A percentile compares a stretch with the other conserved stretches of the same genome.
These are phyloP conservation scores for Phenoliferia sp. DNA, from an alignment of 1,284 basidiomycete genomes.

Conservation along the genomic window DNA sequence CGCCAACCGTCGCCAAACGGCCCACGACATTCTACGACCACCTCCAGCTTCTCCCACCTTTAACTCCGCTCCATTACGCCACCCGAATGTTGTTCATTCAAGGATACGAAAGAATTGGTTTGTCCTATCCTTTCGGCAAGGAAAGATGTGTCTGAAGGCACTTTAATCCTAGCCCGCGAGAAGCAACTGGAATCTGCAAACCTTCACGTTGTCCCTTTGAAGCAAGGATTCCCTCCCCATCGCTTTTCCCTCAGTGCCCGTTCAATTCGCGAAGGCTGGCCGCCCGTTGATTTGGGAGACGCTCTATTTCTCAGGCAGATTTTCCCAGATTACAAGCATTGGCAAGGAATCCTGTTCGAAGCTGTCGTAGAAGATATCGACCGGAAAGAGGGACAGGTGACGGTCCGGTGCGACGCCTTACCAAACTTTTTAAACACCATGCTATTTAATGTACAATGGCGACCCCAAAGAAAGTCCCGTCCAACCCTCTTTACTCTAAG, in stretches of 20 bases:
- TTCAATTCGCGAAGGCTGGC: constrained; percentile 41
- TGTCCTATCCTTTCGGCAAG: too few species aligned
- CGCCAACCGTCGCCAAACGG: too few species aligned
- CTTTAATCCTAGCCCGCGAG: too few species aligned
- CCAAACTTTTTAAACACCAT: constrained; percentile 8
- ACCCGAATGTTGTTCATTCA: too few species aligned
- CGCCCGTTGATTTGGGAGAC: constrained; percentile 40
- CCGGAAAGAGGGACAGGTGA: constrained; percentile 38
- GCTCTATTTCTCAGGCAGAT: constrained; percentile 39
- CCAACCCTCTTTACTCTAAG: background rate
- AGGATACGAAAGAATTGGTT: too few species aligned
- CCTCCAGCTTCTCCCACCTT: too few species aligned
- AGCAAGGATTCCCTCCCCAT: background rate
- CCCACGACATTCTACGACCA: too few species aligned
- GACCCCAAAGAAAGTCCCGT: constrained; percentile 35
- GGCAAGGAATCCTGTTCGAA: constrained; percentile 35
- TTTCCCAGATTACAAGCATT: constrained; percentile 22
- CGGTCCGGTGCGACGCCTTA: constrained; percentile 30
- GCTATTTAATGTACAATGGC: constrained; percentile 38
- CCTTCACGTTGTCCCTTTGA: background rate
- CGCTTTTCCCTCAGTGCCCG: constrained; percentile 22
- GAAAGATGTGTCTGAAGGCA: too few species aligned
- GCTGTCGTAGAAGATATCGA: constrained; percentile 38
- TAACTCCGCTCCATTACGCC: too few species aligned
- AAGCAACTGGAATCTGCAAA: background rate